Conservation (phyloP, 768 basidiomycete species). For the Hypholoma sublateritium region DNA sequence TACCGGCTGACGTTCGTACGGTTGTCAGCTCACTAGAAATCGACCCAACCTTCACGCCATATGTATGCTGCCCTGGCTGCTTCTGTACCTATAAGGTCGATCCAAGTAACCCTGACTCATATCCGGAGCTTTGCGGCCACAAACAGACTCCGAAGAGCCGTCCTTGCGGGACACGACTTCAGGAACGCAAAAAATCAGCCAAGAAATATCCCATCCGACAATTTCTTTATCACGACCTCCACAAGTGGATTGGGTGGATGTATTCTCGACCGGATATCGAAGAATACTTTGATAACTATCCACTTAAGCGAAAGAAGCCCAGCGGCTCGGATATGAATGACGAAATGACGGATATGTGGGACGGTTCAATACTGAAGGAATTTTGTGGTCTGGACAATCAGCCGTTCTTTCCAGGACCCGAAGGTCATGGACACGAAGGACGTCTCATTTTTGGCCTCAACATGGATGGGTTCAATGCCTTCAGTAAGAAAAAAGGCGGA, state of each 20-base stretch:
- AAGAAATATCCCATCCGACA: constrained; percentile 1
- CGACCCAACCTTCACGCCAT: constrained; percentile 15
- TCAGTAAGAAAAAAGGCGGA: constrained; percentile 23
- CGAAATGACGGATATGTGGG: constrained; percentile 14
- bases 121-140: constrained; percentile 22
- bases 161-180: neutral
- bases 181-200: neutral
- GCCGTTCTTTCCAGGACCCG: constrained; percentile 16
- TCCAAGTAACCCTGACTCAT: constrained; percentile 1
- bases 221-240: constrained; percentile 26
- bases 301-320: neutral
- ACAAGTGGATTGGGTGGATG: constrained; percentile 26
- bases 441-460: constrained; percentile 20
- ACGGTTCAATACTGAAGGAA: constrained; percentile 19
- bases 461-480: constrained; percentile 32
- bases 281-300: constrained; percentile 18
- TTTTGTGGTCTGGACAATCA: constrained; percentile 23
- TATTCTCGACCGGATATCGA: constrained; percentile 25
- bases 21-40: constrained; percentile 7
- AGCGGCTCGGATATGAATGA: neutral
- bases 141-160: constrained; percentile 10
- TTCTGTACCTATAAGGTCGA: constrained; percentile 19
- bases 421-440: constrained; percentile 5
- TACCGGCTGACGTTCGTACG: constrained; percentile 11
- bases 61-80: constrained; percentile 26